Conservation (phyloP, 352 stramenopile species). For the Elongisporangium prolatum region DNA sequence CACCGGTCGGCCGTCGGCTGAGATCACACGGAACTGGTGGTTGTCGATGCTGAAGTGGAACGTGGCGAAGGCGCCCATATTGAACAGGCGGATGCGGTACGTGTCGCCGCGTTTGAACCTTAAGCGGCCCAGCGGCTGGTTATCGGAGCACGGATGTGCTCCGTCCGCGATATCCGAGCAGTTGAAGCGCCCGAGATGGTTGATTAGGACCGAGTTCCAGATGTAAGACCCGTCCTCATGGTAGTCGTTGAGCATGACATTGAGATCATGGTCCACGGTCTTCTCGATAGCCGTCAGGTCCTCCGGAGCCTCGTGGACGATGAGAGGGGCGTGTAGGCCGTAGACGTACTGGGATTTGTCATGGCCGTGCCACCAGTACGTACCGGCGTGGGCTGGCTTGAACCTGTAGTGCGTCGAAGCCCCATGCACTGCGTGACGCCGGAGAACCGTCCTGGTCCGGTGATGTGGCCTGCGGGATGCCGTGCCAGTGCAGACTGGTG, state of each 20-base stretch:
- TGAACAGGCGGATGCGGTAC: constrained; percentile 34
- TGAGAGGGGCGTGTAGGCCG: constrained; percentile 24
- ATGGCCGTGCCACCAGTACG: constrained; percentile 38
- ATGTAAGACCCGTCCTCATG: constrained; percentile 14
- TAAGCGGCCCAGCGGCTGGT: constrained; percentile 19
- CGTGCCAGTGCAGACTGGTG: constrained; percentile 29
- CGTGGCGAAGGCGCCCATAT: constrained; percentile 26
- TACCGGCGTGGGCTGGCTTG: constrained; percentile 20
- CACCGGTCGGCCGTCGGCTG: constrained; percentile 22
- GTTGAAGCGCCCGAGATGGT: constrained; percentile 32
- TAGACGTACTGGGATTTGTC: constrained; percentile 24
- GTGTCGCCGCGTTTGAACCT: constrained; percentile 20
- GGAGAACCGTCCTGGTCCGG: constrained; percentile 37
- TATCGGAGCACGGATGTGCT: constrained; percentile 13
- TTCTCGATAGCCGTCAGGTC: constrained; percentile 18
- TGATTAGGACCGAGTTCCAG: constrained; percentile 33
- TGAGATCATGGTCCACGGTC: constrained; percentile 20
- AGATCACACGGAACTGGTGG: constrained; percentile 29
- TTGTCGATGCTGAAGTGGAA: constrained; percentile 35
- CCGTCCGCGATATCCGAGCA: constrained; percentile 16
- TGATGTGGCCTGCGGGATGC: constrained; percentile 17
- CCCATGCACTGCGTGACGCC: constrained; percentile 30
- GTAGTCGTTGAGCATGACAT: constrained; percentile 25
- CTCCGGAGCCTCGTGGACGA: constrained; percentile 18
- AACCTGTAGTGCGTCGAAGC: constrained; percentile 20